These are phyloP conservation scores for Iberis pinnata DNA, from an alignment of 345 rosid species.

Conservation along the genomic window DNA sequence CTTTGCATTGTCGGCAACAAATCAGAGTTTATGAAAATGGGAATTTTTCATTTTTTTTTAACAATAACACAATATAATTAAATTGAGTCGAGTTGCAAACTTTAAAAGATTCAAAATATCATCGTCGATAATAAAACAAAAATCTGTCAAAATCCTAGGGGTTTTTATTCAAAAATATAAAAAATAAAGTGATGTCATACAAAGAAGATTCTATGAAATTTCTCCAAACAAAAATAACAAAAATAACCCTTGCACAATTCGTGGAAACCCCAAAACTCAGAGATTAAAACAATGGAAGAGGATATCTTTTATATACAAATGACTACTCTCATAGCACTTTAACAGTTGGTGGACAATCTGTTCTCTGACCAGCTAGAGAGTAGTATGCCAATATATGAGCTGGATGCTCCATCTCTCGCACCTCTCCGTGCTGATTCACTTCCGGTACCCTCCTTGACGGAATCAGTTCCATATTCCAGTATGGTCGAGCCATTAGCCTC, in stretches of 20 bases:
- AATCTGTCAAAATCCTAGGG: constrained; percentile 11
- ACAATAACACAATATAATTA: too few species aligned
- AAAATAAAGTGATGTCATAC: constrained; percentile 5
- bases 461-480: constrained; percentile 90
- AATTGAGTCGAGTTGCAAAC: too few species aligned
- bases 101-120: too few species aligned
- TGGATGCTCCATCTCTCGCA: constrained; percentile 45
- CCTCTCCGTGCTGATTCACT: constrained; percentile 29
- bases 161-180: constrained; percentile 8
- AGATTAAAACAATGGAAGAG: too few species aligned
- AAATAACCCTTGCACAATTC: constrained; percentile 1
- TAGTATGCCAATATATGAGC: constrained; percentile 87
- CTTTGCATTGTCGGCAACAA: too few species aligned
- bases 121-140: too few species aligned
- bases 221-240: constrained; percentile 2
- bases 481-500: constrained; percentile 72
- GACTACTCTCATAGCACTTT: constrained; percentile 26
- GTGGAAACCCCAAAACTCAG: constrained; percentile 13
- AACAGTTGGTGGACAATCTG: constrained; percentile 75
- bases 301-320: constrained; percentile 27
- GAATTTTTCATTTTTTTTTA: too few species aligned
- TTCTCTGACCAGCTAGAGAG: constrained; percentile 85
- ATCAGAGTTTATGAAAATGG: too few species aligned
- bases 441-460: constrained; percentile 40
- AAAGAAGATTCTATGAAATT: constrained; percentile 21